Evolutionary conservation across 2,329 filamentous ascomycete genomes (phyloP).

Genomic region (Grosmannia huntii): DNA sequence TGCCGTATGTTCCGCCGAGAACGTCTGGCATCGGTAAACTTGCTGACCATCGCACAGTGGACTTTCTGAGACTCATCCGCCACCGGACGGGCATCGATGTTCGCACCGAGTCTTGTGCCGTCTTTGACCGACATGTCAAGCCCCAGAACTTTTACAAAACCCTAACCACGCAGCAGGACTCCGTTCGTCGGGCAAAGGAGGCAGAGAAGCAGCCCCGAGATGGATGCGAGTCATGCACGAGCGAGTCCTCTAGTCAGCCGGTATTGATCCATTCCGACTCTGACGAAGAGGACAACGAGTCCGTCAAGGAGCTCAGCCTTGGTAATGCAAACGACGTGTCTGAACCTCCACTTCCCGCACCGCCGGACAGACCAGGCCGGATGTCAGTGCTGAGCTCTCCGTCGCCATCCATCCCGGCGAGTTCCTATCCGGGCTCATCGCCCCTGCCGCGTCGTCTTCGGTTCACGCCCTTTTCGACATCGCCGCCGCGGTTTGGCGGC

Average conservation of each 20-base stretch:
- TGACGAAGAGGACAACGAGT: not conserved
- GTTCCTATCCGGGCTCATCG: not conserved
- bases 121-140: not conserved
- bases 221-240: not conserved
- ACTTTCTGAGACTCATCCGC: constrained; percentile 3
- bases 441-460: not conserved
- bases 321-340: not conserved
- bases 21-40: too few species aligned
- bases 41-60: not conserved
- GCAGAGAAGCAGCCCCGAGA: not conserved
- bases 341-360: not conserved
- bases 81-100: constrained; percentile 1
- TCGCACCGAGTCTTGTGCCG: not conserved
- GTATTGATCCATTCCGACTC: not conserved
- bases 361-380: not conserved
- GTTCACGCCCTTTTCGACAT: not conserved
- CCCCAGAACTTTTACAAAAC: not conserved
- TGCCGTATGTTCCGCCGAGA: constrained; percentile 4
- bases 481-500: constrained; percentile 4
- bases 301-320: not conserved
- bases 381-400: constrained; percentile 6
- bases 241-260: not conserved
- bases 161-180: not conserved
- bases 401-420: constrained; percentile 1
- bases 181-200: not conserved